Base-by-base conservation (phyloP, 768 basidiomycete genomes). In the Auriscalpium vulgare region DNA sequence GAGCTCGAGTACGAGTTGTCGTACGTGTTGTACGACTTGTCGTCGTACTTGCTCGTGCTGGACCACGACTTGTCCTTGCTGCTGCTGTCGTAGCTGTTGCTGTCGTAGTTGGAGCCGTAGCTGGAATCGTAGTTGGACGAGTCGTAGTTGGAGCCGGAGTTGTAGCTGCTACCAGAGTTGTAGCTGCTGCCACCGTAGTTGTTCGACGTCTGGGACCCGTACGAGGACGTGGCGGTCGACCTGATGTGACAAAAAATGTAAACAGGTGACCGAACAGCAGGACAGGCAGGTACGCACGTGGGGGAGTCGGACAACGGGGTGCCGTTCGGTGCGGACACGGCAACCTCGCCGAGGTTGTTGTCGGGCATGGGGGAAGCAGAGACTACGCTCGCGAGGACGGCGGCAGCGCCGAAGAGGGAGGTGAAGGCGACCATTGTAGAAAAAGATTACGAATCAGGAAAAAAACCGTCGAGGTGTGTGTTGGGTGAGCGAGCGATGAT, bases 401-500 rank as follows among this genome's bases (percentile, higher is more conserved):
- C 77, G 58, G 76, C 76, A 64, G 76, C 76, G 68, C 78, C 75
- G 58, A 88, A 50, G 60, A 85, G 63, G 61, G 79, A 72, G 62
- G 79, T 68, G 66, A 83, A 71, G 65, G 71, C 74, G 66, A 86
- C 78, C 86, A 89, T 89, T 70, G 72, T 80, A 62, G 50, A 62
- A 67, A 68, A 68, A 47, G 49, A 47, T 38, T 64, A 67, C 71
- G 66, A 59, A 67, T 60, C 68, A 62, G 56, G 19, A 53, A 50
- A 54, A 59, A 65, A 69, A 78, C 74, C 74, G 79, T 78, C 65
- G 72, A 76, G 70, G 74, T 73, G 74, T 73, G 65, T 67, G 56
- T 71, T 72, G 66, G 72, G 72, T 70, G 71, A 64, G 56, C 63
- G 67, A 68, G 72, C 72, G 67, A 69, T 74, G 68, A 69, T 62